A percentile compares a stretch with the other conserved stretches of the same genome.
Evolutionary conservation across 1,284 basidiomycete species (phyloP).

Genomic region (Fomitopsis palustris): DNA sequence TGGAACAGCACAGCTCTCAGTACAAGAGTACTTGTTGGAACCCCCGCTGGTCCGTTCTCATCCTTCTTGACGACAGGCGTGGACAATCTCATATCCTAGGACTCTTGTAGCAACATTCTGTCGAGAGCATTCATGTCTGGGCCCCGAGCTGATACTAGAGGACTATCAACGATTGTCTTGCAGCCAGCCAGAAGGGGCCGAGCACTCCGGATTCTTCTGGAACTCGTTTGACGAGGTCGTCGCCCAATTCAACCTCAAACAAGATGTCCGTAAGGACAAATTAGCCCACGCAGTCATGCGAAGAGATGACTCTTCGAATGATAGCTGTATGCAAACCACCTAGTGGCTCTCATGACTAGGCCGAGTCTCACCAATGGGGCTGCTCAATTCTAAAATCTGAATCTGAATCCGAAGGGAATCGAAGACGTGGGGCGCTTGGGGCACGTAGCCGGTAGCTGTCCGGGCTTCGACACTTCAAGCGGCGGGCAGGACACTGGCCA

Average conservation of each 20-base stretch:
- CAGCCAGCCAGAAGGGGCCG: neutral
- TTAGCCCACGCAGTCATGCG: conserved; percentile 3
- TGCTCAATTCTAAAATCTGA: no score
- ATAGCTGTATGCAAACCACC: conserved; percentile 7
- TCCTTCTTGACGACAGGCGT: neutral
- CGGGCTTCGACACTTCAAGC: no score
- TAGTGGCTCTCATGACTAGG: neutral
- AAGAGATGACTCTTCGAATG: conserved; percentile 3
- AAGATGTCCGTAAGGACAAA: neutral
- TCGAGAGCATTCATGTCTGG: neutral
- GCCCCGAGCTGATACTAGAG: neutral
- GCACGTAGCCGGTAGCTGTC: no score
- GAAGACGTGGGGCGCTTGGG: no score
- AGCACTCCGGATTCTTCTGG: neutral
- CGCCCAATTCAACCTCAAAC: neutral
- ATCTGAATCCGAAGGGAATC: no score
- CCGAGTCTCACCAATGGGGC: neutral
- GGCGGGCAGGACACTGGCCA: no score
- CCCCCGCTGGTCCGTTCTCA: neutral
- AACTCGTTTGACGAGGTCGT: neutral
- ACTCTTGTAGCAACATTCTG: neutral
- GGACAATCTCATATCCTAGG: neutral
- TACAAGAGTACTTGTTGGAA: no score
- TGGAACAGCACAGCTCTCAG: conserved; percentile 5
- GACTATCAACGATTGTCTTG: neutral